These are phyloP conservation scores for Salvia rosmarinus DNA, from an alignment of 257 asterid species.

Conservation along the genomic window DNA sequence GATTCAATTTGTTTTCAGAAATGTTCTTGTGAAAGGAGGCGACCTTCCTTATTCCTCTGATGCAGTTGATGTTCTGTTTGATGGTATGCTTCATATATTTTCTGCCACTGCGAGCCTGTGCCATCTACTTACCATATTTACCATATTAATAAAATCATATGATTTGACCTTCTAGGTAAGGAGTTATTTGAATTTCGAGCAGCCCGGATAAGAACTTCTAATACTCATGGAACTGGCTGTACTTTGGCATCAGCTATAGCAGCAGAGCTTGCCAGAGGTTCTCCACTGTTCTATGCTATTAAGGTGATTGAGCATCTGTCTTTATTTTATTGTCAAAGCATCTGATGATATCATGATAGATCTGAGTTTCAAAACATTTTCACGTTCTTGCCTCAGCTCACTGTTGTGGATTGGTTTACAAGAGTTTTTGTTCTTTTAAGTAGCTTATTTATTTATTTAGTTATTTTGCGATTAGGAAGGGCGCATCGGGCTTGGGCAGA, in stretches of 20 bases:
- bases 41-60: slow-evolving; percentile 79
- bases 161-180: slow-evolving; percentile 57
- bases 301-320: slow-evolving; percentile 54
- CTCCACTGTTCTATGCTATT: slow-evolving; percentile 71
- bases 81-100: slow-evolving; percentile 57
- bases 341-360: slow-evolving; percentile 20
- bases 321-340: slow-evolving; percentile 4
- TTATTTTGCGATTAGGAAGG: too few species aligned
- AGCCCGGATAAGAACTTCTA: slow-evolving; percentile 63
- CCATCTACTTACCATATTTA: slow-evolving; percentile 16
- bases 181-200: slow-evolving; percentile 75
- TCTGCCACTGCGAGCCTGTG: slow-evolving; percentile 11
- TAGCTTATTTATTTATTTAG: too few species aligned
- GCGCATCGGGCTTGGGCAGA: too few species aligned
- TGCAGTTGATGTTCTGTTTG: slow-evolving; percentile 90
- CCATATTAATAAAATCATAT: slow-evolving; percentile 23
- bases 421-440: too few species aligned
- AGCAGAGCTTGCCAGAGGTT: slow-evolving; percentile 93
- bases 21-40: slow-evolving; percentile 94
- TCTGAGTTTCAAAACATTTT: slow-evolving; percentile 9
- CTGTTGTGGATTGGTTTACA: too few species aligned
- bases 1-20: slow-evolving; percentile 45
- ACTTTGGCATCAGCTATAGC: slow-evolving; percentile 90
- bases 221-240: slow-evolving; percentile 97
- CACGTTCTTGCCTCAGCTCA: background rate